Evolutionary conservation across 208 protist genomes (phyloP).

Genomic region (Wallacemonas sp.): DNA sequence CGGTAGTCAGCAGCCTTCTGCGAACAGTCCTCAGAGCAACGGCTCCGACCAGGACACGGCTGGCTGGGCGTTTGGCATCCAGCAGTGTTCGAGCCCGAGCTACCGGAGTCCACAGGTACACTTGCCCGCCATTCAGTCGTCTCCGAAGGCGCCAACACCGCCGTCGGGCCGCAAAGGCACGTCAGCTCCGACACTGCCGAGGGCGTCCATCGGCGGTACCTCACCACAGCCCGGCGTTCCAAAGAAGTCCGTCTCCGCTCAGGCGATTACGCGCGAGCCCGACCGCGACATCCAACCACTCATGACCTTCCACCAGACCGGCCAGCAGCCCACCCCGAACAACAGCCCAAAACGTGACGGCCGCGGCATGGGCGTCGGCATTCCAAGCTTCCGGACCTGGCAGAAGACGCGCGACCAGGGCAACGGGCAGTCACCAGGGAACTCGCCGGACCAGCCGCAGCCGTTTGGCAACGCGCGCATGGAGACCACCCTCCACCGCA

Average conservation of each 20-base stretch:
- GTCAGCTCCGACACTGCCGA: background rate
- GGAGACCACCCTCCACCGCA: too few relatives aligned
- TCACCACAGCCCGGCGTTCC: background rate
- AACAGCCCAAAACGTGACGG: background rate
- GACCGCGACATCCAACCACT: background rate
- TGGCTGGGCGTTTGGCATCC: conserved; percentile 5
- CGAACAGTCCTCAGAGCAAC: background rate
- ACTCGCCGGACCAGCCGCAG: background rate
- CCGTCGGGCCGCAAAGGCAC: background rate
- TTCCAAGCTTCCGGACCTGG: conserved; percentile 3
- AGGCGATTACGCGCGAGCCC: background rate
- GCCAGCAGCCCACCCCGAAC: background rate
- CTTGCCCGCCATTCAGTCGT: too few relatives aligned
- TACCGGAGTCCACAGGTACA: too few relatives aligned
- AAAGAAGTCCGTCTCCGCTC: background rate
- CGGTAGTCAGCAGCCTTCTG: too few relatives aligned
- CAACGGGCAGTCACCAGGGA: background rate
- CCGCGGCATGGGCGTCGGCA: background rate
- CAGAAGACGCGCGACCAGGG: background rate
- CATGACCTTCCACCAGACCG: background rate
- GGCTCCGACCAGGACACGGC: too few relatives aligned
- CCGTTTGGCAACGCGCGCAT: too few relatives aligned
- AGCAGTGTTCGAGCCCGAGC: background rate
- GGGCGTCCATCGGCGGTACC: background rate
- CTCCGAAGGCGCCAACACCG: background rate